Evolutionary conservation across 2,329 filamentous ascomycete genomes (phyloP), one percentile per base, ranked within the genome.

Genomic region (Elsinoe ampelina): DNA sequence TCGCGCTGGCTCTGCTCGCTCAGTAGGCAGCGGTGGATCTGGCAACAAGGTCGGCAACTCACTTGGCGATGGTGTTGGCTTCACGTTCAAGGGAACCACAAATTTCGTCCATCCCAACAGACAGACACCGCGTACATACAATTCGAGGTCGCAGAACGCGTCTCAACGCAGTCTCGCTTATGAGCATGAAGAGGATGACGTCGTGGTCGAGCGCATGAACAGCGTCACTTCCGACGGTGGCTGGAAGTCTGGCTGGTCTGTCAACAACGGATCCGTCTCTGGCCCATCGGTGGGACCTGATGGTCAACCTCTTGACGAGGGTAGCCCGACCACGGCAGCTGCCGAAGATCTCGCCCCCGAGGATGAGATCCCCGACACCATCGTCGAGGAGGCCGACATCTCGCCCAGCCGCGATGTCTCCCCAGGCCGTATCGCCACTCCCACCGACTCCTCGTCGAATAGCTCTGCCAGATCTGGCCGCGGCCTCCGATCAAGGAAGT

Each of bases 201-300:
- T 45, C 41, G 32, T 56, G 19, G 54, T 56, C 38, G 54, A 56
- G 42, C 54, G 54, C 36, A 56, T 56, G 54, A 56, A 56, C 54
- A 56, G 54, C 47, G 54, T 56, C 15, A 56, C 54, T 4, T 56
- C 54, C 22, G 54, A 56, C 30, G 54, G 54, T 15, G 54, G 54
- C 30, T 56, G 54, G 54, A 56, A 56, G 41, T 56, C 54, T 48
- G 54, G 54, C 39, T 56, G 54, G 54, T 56, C 54, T 10, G 54
- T 56, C 54, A 45, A 56, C 39, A 48, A 48, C 36, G 54, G 54
- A 30, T 56, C 54, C 15, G 32, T 56, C 41, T 48, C 54, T 38
- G 54, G 42, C 19, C 54, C 54, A 35, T 56, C 54, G 6, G 8
- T 22, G 7, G 39, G 38, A 6, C 20, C 52, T 30, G 41, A 48